Evolutionary conservation across 768 basidiomycete genomes (phyloP).

Genomic region (Boletellus ananiceps): DNA sequence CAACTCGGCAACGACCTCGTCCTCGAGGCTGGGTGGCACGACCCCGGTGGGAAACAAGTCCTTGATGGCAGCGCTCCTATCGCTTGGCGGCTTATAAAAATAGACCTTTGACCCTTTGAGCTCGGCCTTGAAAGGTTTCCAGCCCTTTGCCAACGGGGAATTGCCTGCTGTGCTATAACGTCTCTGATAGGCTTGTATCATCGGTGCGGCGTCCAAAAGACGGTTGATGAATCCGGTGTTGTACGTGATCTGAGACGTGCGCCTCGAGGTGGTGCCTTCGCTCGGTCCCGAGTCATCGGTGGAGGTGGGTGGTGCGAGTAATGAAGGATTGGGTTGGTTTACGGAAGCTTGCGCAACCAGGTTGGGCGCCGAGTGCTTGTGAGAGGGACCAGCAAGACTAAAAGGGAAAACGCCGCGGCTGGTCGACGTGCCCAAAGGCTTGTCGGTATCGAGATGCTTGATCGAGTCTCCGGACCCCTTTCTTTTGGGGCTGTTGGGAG

Average conservation of each 20-base stretch:
- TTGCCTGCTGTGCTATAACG: slow-evolving; percentile 32
- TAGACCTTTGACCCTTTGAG: slow-evolving; percentile 81
- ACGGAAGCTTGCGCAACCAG: slow-evolving; percentile 9
- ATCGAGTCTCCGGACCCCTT: slow-evolving; percentile 43
- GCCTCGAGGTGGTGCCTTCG: slow-evolving; percentile 40
- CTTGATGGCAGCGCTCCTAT: slow-evolving; percentile 58
- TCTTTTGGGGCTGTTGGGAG: slow-evolving; percentile 51
- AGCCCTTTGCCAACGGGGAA: slow-evolving; percentile 54
- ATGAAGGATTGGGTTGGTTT: slow-evolving; percentile 39
- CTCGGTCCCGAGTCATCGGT: slow-evolving; percentile 38
- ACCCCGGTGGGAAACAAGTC: slow-evolving; percentile 69
- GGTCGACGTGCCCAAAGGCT: slow-evolving; percentile 3
- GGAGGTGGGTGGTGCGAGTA: slow-evolving; percentile 49
- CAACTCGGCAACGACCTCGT: slow-evolving; percentile 31
- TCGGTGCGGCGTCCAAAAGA: slow-evolving; percentile 47
- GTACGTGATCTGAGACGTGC: slow-evolving; percentile 76
- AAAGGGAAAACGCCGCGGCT: slow-evolving; percentile 31
- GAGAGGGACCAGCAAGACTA: slow-evolving; percentile 24
- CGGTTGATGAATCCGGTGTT: slow-evolving; percentile 76
- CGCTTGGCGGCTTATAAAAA: slow-evolving; percentile 80
- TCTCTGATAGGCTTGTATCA: slow-evolving; percentile 28
- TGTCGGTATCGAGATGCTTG: slow-evolving; percentile 32
- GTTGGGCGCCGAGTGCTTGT: slow-evolving; percentile 24
- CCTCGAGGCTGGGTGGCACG: slow-evolving; percentile 51
- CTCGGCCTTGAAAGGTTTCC: slow-evolving; percentile 85